Evolutionary conservation across 2,329 filamentous ascomycete genomes (phyloP), one percentile per base, ranked within the genome.

Genomic region (Piedraia hortae): DNA sequence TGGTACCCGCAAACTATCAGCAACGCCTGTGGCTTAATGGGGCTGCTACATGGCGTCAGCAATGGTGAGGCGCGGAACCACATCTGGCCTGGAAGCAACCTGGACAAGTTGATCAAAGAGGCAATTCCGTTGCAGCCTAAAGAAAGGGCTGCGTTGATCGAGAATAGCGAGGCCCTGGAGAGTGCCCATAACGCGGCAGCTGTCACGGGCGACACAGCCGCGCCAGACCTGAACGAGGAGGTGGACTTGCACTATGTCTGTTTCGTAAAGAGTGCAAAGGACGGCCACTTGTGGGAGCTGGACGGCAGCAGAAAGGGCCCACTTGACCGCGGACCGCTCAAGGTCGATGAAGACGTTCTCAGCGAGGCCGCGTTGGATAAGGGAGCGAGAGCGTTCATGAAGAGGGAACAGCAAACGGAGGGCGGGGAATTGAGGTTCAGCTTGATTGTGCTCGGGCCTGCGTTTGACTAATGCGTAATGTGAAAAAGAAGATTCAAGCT

Each of bases 211-310:
- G 75, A 82, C 41, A 89, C 78, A 1, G 42, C 54, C 7, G 74
- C 80, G 1, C 82, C 85, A 0, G 50, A 59, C 24, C 75, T 77
- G 5, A 59, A 65, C n/a, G 72, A 74, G 36, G 61, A 70, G 33
- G 57, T 90, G n/a, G 82, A 91, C 40, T 54, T 91, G 35, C 85
- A 97, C 51, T 93, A 89, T 43, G 82, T 93, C 20, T 85, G 75
- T 39, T 97, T 93, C 46, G 72, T 85, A 23, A 85, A 80, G 51
- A 60, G 57, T 2, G 48, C 47, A 22, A 64, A 72, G 42, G 68
- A 68, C 24, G 59, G 59, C 4, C 42, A 48, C 21, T 52, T 88
- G 18, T 88, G 72, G 64, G 77, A 88, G 48, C 45, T 88, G 36
- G 75, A 88, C 45, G 77, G 77, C 1, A 45, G 56, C 11, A 53